A percentile compares a stretch with the other conserved stretches of the same genome.
These are phyloP conservation scores for Juglanconis juglandina DNA, from an alignment of 2,329 filamentous ascomycete species.

Conservation along the genomic window DNA sequence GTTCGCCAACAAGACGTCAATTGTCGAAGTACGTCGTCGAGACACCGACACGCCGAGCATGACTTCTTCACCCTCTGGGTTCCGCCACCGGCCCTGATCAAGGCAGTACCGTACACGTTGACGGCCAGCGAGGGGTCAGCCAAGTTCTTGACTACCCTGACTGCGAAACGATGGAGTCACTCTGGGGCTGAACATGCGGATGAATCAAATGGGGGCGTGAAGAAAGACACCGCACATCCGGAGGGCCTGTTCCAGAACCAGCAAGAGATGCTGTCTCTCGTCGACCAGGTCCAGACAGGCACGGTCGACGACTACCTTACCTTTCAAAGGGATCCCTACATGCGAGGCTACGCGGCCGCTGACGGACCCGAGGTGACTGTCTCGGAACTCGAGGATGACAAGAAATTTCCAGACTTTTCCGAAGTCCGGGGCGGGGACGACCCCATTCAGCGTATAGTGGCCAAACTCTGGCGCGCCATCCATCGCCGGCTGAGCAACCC, in stretches of 20 bases:
- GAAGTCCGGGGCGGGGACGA: slow-evolving; percentile 36
- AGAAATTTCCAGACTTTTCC: slow-evolving; percentile 41
- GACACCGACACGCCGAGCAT: neutral
- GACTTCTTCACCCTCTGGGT: slow-evolving; percentile 17
- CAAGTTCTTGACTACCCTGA: slow-evolving; percentile 2
- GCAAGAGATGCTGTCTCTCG: slow-evolving; percentile 49
- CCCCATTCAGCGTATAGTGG: slow-evolving; percentile 33
- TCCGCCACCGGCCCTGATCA: slow-evolving; percentile 7
- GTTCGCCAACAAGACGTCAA: slow-evolving; percentile 1
- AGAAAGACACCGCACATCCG: neutral
- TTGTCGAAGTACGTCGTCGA: neutral
- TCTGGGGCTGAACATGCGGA: slow-evolving; percentile 5
- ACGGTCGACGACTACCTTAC: slow-evolving; percentile 52
- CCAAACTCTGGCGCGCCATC: slow-evolving; percentile 40
- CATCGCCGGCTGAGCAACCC: slow-evolving; percentile 40
- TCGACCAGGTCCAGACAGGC: slow-evolving; percentile 47
- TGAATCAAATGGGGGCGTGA: neutral
- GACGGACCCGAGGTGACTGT: slow-evolving; percentile 47
- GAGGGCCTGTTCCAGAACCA: slow-evolving; percentile 22
- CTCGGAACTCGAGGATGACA: slow-evolving; percentile 49
- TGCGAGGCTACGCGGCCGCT: slow-evolving; percentile 50
- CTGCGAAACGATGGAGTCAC: slow-evolving; percentile 11
- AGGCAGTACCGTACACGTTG: neutral
- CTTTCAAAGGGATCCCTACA: slow-evolving; percentile 50
- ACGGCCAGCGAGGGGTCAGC: slow-evolving; percentile 2